These are phyloP conservation scores for Aspergillus saccharolyticus DNA, from an alignment of 495 filamentous ascomycete genomes.

Conservation along the genomic window DNA sequence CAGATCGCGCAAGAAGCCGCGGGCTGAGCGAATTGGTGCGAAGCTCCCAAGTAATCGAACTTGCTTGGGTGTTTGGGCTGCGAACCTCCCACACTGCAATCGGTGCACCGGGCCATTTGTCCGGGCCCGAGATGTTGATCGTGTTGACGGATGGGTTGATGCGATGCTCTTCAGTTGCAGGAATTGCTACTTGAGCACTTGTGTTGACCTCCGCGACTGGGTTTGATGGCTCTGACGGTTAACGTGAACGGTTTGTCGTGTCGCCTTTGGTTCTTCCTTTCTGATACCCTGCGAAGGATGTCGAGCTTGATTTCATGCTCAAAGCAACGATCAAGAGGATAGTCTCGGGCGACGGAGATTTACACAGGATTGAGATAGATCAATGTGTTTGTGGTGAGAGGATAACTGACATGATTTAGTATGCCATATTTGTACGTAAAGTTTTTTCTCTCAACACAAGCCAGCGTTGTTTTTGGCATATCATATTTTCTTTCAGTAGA, in stretches of 20 bases:
- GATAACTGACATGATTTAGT: slow-evolving; percentile 4
- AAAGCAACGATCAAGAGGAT: slow-evolving; percentile 12
- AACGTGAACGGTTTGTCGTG: slow-evolving; percentile 18
- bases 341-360: slow-evolving; percentile 8
- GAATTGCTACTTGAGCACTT: slow-evolving; percentile 6
- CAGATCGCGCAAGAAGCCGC: slow-evolving; percentile 25
- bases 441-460: neutral
- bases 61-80: slow-evolving; percentile 29
- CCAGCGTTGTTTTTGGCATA: neutral
- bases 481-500: neutral
- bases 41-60: slow-evolving; percentile 19
- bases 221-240: slow-evolving; percentile 19
- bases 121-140: slow-evolving; percentile 25
- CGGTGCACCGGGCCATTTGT: slow-evolving; percentile 20
- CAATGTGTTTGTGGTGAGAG: neutral
- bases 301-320: slow-evolving; percentile 10
- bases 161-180: slow-evolving; percentile 9
- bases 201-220: slow-evolving; percentile 15
- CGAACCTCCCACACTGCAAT: slow-evolving; percentile 24
- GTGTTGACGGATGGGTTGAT: slow-evolving; percentile 22
- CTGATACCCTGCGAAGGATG: slow-evolving; percentile 6
- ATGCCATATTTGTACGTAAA: slow-evolving; percentile 9
- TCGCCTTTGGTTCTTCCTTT: slow-evolving; percentile 17
- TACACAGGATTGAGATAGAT: slow-evolving; percentile 21
- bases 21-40: slow-evolving; percentile 24